Base-by-base conservation (phyloP, 2,329 filamentous ascomycete genomes). In the Immersiporthe knoxdaviesiana region DNA sequence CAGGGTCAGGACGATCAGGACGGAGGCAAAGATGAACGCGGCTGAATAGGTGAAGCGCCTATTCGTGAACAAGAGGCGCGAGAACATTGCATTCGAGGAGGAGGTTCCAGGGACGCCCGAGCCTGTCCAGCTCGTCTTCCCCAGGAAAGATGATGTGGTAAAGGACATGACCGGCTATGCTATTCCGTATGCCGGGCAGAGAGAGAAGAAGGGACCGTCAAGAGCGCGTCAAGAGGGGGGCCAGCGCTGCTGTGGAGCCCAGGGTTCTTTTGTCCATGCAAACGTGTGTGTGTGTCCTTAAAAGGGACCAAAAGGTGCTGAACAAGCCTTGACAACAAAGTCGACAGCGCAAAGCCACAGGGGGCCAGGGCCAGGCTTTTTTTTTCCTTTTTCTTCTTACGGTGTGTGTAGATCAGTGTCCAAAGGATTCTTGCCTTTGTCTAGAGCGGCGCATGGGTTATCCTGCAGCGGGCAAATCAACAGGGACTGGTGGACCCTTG, bases 41-140 rank as follows among this genome's bases (percentile, higher is more conserved):
- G 52, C 52, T 8, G 52, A 56, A 18, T 56, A 56, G 52, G 52
- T 56, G 52, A 56, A 30, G 52, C 52, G 52, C 52, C 52, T 30
- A 16, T 56, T 56, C 24, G 52, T 30, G 18, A 30, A 56, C 52
- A 56, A 16, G 24, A 32, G 52, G 18, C 27, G 52, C 16, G 52
- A 56, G 52, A 56, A 56, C 52, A 56, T 56, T 16, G 52, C 27
- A 56, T 30, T 30, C 21, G 44, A 47, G 24, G 52, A 56, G 52
- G 52, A 56, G 14, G 35, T 4, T 35, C 52, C 27, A 56, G 52
- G 52, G 27, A 18, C 18, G 52, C 24, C 24, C 27, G 52, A 56
- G 52, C 24, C 24, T 56, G 52, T 56, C 52, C 52, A 56, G 52
- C 14, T 30, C 52, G 52, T 18, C 52, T 56, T 56, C 12, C 52